phyloP scores from a whole-genome alignment of 108 stramenopile genomes.

The Cylindrotheca fusiformis region DNA sequence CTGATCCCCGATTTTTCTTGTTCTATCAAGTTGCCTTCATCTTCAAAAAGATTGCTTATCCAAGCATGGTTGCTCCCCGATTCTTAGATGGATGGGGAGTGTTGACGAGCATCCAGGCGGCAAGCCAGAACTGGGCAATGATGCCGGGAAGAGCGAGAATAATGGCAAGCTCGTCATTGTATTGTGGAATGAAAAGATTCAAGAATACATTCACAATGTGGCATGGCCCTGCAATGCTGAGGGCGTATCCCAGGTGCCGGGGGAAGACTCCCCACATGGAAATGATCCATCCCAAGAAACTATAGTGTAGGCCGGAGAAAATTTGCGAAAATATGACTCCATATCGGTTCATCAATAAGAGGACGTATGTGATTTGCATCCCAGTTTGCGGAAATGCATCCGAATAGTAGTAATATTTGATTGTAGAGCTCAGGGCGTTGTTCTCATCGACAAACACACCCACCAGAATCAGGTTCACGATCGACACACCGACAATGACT shows the following conservation, averaged over 20 bases:
- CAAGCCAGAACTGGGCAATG: constrained; percentile 25
- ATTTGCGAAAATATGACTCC: constrained; percentile 19
- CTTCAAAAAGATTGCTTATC: neutral
- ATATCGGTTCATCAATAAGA: constrained; percentile 33
- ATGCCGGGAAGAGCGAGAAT: constrained; percentile 23
- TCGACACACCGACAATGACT: constrained; percentile 12
- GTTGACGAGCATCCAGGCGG: constrained; percentile 37
- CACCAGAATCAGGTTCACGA: constrained; percentile 17
- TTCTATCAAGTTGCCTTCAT: neutral
- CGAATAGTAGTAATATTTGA: constrained; percentile 32
- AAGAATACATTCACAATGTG: constrained; percentile 20
- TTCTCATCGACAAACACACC: constrained; percentile 22
- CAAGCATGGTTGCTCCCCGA: neutral
- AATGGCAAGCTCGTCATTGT: constrained; percentile 17
- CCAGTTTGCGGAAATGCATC: constrained; percentile 33
- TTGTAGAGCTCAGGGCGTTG: constrained; percentile 13
- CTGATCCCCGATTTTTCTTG: constrained; percentile 4
- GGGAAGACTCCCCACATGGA: constrained; percentile 36
- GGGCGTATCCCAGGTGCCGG: constrained; percentile 19
- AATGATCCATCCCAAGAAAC: constrained; percentile 24
- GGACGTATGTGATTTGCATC: constrained; percentile 24
- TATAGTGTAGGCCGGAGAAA: constrained; percentile 23
- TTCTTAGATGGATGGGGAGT: constrained; percentile 29
- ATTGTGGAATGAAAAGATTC: constrained; percentile 20
- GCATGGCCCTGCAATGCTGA: constrained; percentile 21